These are phyloP conservation scores for Alternaria conjuncta DNA, from an alignment of 2,329 filamentous ascomycete species.

Conservation along the genomic window DNA sequence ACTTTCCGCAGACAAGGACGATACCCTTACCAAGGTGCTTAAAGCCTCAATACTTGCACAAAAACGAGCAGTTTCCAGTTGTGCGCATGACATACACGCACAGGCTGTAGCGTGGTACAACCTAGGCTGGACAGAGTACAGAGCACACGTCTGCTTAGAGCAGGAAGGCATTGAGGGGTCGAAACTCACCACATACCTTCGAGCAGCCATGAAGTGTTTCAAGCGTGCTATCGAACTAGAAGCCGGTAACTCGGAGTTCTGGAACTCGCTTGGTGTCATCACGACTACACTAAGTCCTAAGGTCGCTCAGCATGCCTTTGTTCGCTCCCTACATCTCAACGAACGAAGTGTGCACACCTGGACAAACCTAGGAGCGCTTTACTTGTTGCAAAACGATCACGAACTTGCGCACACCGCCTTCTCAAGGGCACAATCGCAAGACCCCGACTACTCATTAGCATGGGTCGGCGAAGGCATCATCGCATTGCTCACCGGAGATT, in stretches of 20 bases:
- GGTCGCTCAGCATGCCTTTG: conserved; percentile 91
- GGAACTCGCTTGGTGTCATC: conserved; percentile 93
- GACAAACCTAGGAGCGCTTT: conserved; percentile 89
- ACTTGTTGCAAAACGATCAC: conserved; percentile 81
- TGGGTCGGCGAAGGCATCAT: conserved; percentile 94
- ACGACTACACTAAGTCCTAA: conserved; percentile 85
- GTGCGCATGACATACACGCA: conserved; percentile 77
- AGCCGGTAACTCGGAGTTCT: conserved; percentile 92
- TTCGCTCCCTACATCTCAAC: conserved; percentile 89
- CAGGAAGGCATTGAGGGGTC: conserved; percentile 33
- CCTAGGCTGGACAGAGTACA: conserved; percentile 90
- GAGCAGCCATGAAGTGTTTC: conserved; percentile 85
- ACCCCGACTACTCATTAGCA: conserved; percentile 90
- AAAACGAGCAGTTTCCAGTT: conserved; percentile 81
- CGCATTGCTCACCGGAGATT: conserved; percentile 76
- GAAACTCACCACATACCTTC: conserved; percentile 71
- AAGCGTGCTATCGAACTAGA: conserved; percentile 96
- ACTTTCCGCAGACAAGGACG: conserved; percentile 23
- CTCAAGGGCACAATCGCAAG: conserved; percentile 87
- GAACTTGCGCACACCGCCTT: conserved; percentile 91
- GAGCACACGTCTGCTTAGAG: conserved; percentile 73
- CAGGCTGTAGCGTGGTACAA: conserved; percentile 98
- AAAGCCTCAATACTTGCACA: conserved; percentile 81
- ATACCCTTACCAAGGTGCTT: conserved; percentile 62
- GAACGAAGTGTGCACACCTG: conserved; percentile 83